A percentile compares a stretch with the other conserved stretches of the same genome.
Conservation (phyloP, 2,329 filamentous ascomycete genomes). For the Colletotrichum kahawae region DNA sequence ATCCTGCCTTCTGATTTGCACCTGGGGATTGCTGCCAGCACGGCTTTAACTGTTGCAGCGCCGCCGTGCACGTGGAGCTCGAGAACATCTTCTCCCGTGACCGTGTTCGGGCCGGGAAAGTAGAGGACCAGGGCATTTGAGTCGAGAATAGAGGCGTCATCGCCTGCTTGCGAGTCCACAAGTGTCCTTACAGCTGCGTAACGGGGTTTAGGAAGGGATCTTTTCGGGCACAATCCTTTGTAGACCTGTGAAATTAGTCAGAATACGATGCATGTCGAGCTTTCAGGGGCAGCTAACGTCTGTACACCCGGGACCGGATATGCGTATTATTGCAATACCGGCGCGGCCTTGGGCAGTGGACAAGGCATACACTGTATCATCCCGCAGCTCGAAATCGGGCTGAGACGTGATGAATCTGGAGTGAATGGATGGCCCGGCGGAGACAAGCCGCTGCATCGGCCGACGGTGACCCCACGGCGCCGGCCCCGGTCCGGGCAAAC, state of each 20-base stretch:
- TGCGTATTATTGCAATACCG: constrained; percentile 87
- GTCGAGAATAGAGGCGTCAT: constrained; percentile 67
- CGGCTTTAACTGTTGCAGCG: constrained; percentile 84
- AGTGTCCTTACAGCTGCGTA: constrained; percentile 78
- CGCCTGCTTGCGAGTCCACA: constrained; percentile 52
- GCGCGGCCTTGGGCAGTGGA: constrained; percentile 86
- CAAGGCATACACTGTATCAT: constrained; percentile 86
- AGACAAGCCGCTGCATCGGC: neutral
- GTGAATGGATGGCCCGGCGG: neutral
- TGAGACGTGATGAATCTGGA: neutral
- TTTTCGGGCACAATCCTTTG: constrained; percentile 52
- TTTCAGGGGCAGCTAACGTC: constrained; percentile 51
- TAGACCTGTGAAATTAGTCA: constrained; percentile 47
- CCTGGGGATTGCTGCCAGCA: constrained; percentile 76
- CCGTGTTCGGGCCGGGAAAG: constrained; percentile 81
- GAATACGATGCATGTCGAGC: neutral
- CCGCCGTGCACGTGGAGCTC: constrained; percentile 97
- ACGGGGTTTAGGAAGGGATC: constrained; percentile 49
- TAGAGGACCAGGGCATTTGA: constrained; percentile 80
- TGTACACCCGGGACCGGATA: constrained; percentile 80
- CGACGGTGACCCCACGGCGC: neutral
- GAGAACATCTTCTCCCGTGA: constrained; percentile 90
- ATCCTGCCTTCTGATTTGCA: constrained; percentile 50
- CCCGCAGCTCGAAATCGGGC: neutral
- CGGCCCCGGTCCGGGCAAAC: neutral